Evolutionary conservation across 352 stramenopile genomes (phyloP).

Genomic region (Phytophthora lateralis): DNA sequence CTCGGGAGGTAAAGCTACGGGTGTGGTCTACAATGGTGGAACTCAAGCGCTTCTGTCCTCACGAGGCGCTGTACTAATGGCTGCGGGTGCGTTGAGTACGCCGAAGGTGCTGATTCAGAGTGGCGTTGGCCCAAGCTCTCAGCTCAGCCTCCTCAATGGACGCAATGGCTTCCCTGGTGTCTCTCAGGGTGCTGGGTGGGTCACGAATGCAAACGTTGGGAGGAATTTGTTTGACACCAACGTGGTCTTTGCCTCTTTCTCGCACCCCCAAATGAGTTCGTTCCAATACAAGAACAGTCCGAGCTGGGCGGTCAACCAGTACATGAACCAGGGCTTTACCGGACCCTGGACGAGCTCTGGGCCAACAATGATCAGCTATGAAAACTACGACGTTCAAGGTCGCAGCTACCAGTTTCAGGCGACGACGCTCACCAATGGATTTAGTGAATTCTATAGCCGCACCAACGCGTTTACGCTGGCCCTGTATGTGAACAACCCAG

Average conservation of each 20-base stretch:
- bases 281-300: conserved; percentile 45
- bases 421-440: conserved; percentile 49
- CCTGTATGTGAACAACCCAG: conserved; percentile 72
- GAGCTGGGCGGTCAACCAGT: conserved; percentile 49
- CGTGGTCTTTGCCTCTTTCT: conserved; percentile 51
- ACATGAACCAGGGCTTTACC: conserved; percentile 43
- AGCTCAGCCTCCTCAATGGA: conserved; percentile 50
- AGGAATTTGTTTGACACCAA: conserved; percentile 63
- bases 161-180: conserved; percentile 54
- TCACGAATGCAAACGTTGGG: conserved; percentile 58
- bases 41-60: conserved; percentile 34
- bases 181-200: conserved; percentile 35
- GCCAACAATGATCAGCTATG: conserved; percentile 59
- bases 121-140: conserved; percentile 63
- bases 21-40: conserved; percentile 53
- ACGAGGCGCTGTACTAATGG: conserved; percentile 70
- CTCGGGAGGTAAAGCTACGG: conserved; percentile 39
- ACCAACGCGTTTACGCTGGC: conserved; percentile 45
- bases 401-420: conserved; percentile 64
- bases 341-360: conserved; percentile 47
- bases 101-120: conserved; percentile 83
- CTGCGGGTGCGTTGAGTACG: conserved; percentile 62
- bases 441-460: conserved; percentile 36
- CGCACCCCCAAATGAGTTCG: conserved; percentile 51
- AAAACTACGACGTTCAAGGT: conserved; percentile 55